Percentiles rank a stretch among this genome's conserved stretches.
Conservation (phyloP, 768 basidiomycete species). For the Phanerodontia chrysosporium region DNA sequence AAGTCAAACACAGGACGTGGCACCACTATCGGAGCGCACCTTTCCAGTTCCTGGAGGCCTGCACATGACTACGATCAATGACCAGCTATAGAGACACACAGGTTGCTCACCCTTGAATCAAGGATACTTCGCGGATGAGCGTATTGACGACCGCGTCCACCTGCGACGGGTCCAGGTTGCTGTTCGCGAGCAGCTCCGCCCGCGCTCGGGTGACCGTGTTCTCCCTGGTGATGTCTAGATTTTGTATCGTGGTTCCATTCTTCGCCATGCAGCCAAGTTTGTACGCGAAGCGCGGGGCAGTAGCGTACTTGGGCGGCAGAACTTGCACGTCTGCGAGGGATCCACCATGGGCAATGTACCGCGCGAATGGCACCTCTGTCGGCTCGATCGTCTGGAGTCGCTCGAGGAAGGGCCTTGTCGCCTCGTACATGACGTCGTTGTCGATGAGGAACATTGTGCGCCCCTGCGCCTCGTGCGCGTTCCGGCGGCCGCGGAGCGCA, state of each 20-base stretch:
- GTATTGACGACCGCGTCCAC: constrained; percentile 63
- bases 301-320: constrained; percentile 51
- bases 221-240: constrained; percentile 37
- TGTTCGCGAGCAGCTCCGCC: constrained; percentile 38
- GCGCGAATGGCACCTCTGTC: constrained; percentile 49
- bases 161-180: constrained; percentile 67
- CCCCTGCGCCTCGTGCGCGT: constrained; percentile 14
- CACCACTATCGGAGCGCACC: constrained; percentile 40
- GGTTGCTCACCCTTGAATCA: constrained; percentile 63
- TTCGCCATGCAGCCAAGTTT: constrained; percentile 53
- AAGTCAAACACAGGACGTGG: no score
- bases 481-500: constrained; percentile 13
- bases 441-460: constrained; percentile 42
- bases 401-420: constrained; percentile 64
- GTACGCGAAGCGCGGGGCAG: constrained; percentile 50
- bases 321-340: constrained; percentile 31
- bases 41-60: constrained; percentile 82
- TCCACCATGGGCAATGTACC: constrained; percentile 43
- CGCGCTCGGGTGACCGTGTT: constrained; percentile 46
- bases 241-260: constrained; percentile 32
- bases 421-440: constrained; percentile 61
- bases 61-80: not conserved
- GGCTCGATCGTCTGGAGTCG: constrained; percentile 52
- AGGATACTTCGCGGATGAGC: constrained; percentile 52
- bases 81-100: not conserved